Evolutionary conservation across 192 early-diverging fungal genomes (phyloP).

Genomic region (Cetraspora pellucida): DNA sequence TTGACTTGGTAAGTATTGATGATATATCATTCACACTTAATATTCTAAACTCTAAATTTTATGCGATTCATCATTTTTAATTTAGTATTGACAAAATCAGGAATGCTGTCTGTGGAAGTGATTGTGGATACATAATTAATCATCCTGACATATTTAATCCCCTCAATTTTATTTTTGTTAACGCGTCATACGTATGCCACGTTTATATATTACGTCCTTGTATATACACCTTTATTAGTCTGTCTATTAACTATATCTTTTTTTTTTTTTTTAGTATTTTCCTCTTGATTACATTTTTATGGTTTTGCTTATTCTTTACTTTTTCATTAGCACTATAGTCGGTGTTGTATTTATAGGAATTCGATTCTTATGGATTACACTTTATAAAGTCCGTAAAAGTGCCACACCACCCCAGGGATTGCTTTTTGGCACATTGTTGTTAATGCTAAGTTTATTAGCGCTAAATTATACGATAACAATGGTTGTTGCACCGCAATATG

Average conservation of each 20-base stretch:
- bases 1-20: slow-evolving; percentile 24
- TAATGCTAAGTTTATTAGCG: slow-evolving; percentile 57
- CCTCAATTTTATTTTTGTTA: slow-evolving; percentile 54
- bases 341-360: slow-evolving; percentile 60
- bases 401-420: slow-evolving; percentile 64
- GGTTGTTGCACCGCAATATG: slow-evolving; percentile 60
- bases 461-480: slow-evolving; percentile 59
- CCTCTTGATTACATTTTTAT: slow-evolving; percentile 61
- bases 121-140: slow-evolving; percentile 59
- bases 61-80: background rate
- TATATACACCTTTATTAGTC: background rate
- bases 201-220: background rate
- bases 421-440: slow-evolving; percentile 51
- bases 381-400: slow-evolving; percentile 51
- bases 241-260: background rate
- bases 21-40: background rate
- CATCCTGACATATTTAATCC: slow-evolving; percentile 57
- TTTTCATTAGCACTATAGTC: slow-evolving; percentile 56
- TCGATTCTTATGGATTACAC: slow-evolving; percentile 56
- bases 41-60: background rate
- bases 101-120: slow-evolving; percentile 53
- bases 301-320: slow-evolving; percentile 53
- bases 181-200: slow-evolving; percentile 47
- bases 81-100: slow-evolving; percentile 54
- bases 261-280: slow-evolving; percentile 41